Conservation (phyloP, 345 rosid genomes). For the Eucalyptus curtisii region DNA sequence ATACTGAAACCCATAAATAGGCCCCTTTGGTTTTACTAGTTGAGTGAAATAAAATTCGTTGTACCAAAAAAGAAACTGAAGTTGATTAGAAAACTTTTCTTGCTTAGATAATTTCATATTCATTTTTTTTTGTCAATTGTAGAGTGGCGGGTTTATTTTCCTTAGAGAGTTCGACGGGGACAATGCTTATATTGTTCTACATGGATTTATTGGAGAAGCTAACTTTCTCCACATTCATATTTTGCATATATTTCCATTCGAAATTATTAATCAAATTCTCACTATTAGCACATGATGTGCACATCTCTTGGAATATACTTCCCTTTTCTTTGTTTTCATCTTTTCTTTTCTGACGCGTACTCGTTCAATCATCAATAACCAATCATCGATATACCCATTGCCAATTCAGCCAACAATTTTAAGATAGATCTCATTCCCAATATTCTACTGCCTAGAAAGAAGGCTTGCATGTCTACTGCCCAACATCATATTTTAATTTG, state of each 20-base stretch:
- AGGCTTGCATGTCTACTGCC: not conserved
- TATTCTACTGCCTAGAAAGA: not conserved
- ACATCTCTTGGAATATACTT: not conserved
- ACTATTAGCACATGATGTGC: not conserved
- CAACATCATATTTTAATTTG: not conserved
- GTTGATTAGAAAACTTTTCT: not conserved
- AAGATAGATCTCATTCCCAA: not conserved
- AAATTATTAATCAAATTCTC: not conserved
- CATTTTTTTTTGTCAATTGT: not conserved
- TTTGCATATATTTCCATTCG: not conserved
- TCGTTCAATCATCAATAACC: not conserved
- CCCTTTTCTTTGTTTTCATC: not conserved
- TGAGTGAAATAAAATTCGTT: not conserved
- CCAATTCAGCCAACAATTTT: not conserved
- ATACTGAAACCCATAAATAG: too few species aligned
- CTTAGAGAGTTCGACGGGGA: not conserved
- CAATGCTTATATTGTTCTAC: not conserved
- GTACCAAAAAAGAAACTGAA: too few species aligned
- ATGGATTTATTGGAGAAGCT: not conserved
- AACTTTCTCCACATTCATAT: not conserved
- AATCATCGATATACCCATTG: not conserved
- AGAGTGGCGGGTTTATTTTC: not conserved
- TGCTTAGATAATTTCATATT: not conserved
- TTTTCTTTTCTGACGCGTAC: not conserved
- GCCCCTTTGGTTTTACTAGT: not conserved